Evolutionary conservation across 345 rosid species (phyloP).

Genomic region (Pistacia integerrima): DNA sequence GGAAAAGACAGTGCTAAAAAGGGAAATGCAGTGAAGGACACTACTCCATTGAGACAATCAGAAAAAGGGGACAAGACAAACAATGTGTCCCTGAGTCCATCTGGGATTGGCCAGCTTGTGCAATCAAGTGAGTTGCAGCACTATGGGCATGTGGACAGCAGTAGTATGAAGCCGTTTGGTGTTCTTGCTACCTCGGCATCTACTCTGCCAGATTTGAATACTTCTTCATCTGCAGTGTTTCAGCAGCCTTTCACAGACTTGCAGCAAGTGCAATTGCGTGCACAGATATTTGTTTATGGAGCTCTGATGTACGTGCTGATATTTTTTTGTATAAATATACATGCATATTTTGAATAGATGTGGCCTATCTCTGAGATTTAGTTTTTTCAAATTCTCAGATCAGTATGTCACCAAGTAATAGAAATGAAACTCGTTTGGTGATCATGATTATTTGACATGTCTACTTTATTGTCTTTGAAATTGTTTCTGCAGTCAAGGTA

Average conservation of each 20-base stretch:
- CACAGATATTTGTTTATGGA: constrained; percentile 98
- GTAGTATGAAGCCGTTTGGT: constrained; percentile 51
- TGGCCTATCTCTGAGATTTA: not conserved
- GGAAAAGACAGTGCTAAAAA: constrained; percentile 64
- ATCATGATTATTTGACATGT: constrained; percentile 10
- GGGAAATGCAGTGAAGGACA: constrained; percentile 49
- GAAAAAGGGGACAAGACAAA: constrained; percentile 55
- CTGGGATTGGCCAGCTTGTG: constrained; percentile 47
- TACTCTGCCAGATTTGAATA: constrained; percentile 72
- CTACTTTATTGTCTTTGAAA: constrained; percentile 12
- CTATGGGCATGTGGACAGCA: constrained; percentile 45
- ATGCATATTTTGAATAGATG: not conserved
- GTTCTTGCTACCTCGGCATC: constrained; percentile 49
- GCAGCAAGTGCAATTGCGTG: constrained; percentile 98
- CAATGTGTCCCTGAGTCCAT: constrained; percentile 41
- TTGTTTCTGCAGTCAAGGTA: constrained; percentile 73
- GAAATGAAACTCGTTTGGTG: not conserved
- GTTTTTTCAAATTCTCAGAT: not conserved
- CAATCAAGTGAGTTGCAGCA: constrained; percentile 66
- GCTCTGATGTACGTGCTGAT: constrained; percentile 75
- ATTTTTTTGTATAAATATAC: not conserved
- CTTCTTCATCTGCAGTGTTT: constrained; percentile 53
- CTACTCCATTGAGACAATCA: constrained; percentile 37
- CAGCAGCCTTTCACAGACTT: constrained; percentile 93
- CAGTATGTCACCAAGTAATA: not conserved